Percentiles rank a stretch among this genome's conserved stretches.
Evolutionary conservation across 2,329 filamentous ascomycete genomes (phyloP).

Genomic region (Colletotrichum cereale): DNA sequence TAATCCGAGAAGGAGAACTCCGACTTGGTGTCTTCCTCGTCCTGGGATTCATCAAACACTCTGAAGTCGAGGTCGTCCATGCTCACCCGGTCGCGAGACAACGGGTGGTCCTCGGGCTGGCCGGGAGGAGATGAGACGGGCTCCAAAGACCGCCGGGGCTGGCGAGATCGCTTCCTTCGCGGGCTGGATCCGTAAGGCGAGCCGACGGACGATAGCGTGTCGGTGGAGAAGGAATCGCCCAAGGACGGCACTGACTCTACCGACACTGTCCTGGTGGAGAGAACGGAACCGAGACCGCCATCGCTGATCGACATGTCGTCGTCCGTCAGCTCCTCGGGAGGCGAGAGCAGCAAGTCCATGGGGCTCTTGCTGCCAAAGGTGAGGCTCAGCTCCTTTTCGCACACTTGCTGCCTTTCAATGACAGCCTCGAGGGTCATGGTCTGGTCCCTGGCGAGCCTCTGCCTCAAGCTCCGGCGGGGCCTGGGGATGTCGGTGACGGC

Average conservation of each 20-base stretch:
- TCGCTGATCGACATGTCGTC: slow-evolving; percentile 62
- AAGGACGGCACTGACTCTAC: slow-evolving; percentile 73
- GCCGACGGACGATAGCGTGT: slow-evolving; percentile 61
- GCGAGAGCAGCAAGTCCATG: slow-evolving; percentile 70
- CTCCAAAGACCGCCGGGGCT: slow-evolving; percentile 64
- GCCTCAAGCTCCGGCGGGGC: slow-evolving; percentile 54
- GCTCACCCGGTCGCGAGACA: slow-evolving; percentile 63
- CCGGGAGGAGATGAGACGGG: slow-evolving; percentile 68
- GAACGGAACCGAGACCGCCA: slow-evolving; percentile 63
- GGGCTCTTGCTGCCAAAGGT: slow-evolving; percentile 66
- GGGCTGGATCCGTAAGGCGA: slow-evolving; percentile 59
- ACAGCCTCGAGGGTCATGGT: slow-evolving; percentile 68
- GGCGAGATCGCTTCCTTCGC: slow-evolving; percentile 49
- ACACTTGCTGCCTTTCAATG: slow-evolving; percentile 65
- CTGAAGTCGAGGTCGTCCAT: slow-evolving; percentile 60
- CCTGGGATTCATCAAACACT: slow-evolving; percentile 43
- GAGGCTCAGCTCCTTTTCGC: slow-evolving; percentile 70
- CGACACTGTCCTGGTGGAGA: slow-evolving; percentile 69
- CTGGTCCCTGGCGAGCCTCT: slow-evolving; percentile 45
- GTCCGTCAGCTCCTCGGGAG: slow-evolving; percentile 69
- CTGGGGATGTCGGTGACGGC: slow-evolving; percentile 72
- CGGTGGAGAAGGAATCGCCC: slow-evolving; percentile 65
- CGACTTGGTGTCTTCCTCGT: slow-evolving; percentile 50
- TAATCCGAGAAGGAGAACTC: slow-evolving; percentile 48
- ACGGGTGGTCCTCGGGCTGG: slow-evolving; percentile 64